These are phyloP conservation scores for Penicillium hordei DNA, from an alignment of 2,329 filamentous ascomycete species.

Conservation along the genomic window DNA sequence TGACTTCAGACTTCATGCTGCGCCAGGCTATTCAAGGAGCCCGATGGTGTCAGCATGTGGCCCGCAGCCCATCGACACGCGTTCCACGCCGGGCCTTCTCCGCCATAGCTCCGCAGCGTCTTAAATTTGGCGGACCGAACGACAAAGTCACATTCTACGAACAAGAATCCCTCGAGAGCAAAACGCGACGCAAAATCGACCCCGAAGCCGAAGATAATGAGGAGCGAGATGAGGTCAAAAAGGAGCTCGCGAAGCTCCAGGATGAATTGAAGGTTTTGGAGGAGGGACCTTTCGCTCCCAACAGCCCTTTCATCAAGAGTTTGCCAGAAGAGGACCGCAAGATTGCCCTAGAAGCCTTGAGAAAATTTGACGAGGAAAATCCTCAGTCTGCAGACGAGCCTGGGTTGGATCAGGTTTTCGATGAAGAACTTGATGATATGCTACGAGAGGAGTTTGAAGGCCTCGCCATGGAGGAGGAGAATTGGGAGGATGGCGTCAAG, in stretches of 20 bases:
- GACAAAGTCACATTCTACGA: slow-evolving; percentile 47
- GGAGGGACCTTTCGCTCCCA: slow-evolving; percentile 45
- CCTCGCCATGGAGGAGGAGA: slow-evolving; percentile 38
- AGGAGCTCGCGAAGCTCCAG: slow-evolving; percentile 42
- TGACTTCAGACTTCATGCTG: slow-evolving; percentile 43
- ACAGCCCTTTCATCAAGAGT: slow-evolving; percentile 45
- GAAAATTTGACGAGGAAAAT: slow-evolving; percentile 43
- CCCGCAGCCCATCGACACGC: slow-evolving; percentile 34
- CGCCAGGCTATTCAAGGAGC: slow-evolving; percentile 45
- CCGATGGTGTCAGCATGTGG: slow-evolving; percentile 46
- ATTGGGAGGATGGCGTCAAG: slow-evolving; percentile 33
- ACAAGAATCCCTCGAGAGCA: slow-evolving; percentile 39
- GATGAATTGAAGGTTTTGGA: slow-evolving; percentile 41
- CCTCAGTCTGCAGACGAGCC: slow-evolving; percentile 22
- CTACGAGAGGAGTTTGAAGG: slow-evolving; percentile 40
- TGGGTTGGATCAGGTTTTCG: slow-evolving; percentile 40
- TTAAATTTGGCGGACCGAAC: slow-evolving; percentile 38
- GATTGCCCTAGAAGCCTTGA: slow-evolving; percentile 44
- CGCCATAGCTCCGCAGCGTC: slow-evolving; percentile 30
- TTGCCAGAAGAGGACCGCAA: slow-evolving; percentile 44
- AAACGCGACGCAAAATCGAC: slow-evolving; percentile 39
- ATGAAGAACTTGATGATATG: slow-evolving; percentile 45
- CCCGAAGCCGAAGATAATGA: slow-evolving; percentile 41
- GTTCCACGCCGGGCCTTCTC: slow-evolving; percentile 34
- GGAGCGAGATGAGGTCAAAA: slow-evolving; percentile 39